Conservation (phyloP, 768 basidiomycete genomes). For the Coprinopsis sp. region DNA sequence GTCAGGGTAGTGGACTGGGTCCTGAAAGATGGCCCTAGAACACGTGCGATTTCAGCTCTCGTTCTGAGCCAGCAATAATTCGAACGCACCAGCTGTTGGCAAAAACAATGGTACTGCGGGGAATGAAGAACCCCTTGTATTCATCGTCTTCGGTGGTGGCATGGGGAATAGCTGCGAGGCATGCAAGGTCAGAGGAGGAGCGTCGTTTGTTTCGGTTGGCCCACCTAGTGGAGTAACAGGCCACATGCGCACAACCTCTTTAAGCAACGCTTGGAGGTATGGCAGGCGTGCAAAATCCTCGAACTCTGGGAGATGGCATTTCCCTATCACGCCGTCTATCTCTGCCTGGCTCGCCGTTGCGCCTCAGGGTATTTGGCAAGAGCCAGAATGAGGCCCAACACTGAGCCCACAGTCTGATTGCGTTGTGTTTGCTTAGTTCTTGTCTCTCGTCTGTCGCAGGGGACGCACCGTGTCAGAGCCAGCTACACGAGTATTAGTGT, state of each 20-base stretch:
- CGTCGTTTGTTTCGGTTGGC: not conserved
- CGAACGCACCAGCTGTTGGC: conserved; percentile 6
- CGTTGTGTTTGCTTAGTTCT: not conserved
- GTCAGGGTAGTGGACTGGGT: conserved; percentile 27
- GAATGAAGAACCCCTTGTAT: conserved; percentile 6
- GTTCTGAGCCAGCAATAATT: not conserved
- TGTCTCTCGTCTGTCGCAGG: not conserved
- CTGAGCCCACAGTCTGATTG: not conserved
- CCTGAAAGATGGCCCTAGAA: conserved; percentile 27
- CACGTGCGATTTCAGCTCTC: not conserved
- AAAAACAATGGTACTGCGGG: conserved; percentile 3
- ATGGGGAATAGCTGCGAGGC: conserved; percentile 5
- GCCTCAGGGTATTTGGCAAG: conserved; percentile 3
- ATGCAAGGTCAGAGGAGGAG: not conserved
- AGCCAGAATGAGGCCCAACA: not conserved
- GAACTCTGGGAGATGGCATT: conserved; percentile 20
- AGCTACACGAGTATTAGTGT: not conserved
- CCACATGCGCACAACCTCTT: conserved; percentile 18
- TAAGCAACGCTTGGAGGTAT: conserved; percentile 21
- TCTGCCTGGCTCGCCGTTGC: conserved; percentile 1
- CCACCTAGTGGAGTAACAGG: conserved; percentile 11
- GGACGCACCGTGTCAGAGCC: conserved; percentile 4
- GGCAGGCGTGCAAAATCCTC: conserved; percentile 19
- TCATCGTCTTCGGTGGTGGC: conserved; percentile 1
- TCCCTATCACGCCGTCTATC: conserved; percentile 13